Conservation (phyloP, 176 grass and related monocot genomes). For the Tuctoria greenei region DNA sequence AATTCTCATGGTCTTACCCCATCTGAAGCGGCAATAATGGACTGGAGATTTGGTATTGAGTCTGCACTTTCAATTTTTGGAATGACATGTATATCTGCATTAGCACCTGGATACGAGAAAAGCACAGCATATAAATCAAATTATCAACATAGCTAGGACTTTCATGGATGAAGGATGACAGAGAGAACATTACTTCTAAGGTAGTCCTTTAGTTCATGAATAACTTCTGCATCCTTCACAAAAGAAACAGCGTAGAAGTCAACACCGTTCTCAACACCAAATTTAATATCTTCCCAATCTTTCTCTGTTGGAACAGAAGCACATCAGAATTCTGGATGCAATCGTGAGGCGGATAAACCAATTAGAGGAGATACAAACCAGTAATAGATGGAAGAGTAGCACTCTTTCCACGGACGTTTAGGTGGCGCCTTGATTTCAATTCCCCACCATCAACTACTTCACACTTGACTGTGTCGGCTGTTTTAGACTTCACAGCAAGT, state of each 20-base stretch:
- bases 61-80: conserved; percentile 99
- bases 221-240: conserved; percentile 90
- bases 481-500: conserved; percentile 74
- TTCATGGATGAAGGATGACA: conserved; percentile 21
- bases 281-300: conserved; percentile 99
- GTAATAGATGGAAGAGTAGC: conserved; percentile 95
- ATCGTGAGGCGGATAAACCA: conserved; percentile 18
- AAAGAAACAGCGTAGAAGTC: conserved; percentile 99
- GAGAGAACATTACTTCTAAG: conserved; percentile 66
- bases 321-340: conserved; percentile 30
- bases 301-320: conserved; percentile 66
- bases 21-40: conserved; percentile 98
- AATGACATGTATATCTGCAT: conserved; percentile 91
- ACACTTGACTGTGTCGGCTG: conserved; percentile 79
- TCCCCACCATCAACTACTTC: conserved; percentile 90
- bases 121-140: conserved; percentile 33
- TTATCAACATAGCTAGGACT: conserved; percentile 24
- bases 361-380: conserved; percentile 43
- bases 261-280: conserved; percentile 85
- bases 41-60: conserved; percentile 90
- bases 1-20: conserved; percentile 54
- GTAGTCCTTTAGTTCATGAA: conserved; percentile 90
- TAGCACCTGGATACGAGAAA: conserved; percentile 54
- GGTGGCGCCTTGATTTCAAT: conserved; percentile 91
- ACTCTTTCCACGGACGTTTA: conserved; percentile 96